Conservation (phyloP, 306 rosid species). For the Fragaria vesca region DNA sequence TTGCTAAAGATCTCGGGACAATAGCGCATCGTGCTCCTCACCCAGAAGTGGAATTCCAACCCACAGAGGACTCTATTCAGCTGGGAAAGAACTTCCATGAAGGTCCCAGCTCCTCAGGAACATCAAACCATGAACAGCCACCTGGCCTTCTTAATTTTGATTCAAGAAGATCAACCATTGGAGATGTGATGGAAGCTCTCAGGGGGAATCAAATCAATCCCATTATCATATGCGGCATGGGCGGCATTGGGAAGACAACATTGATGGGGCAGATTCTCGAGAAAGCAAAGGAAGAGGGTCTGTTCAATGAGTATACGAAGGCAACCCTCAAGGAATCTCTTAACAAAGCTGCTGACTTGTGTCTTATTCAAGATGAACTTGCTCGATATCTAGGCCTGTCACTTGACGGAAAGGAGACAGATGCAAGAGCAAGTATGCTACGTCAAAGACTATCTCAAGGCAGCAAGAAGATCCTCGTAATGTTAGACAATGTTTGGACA, state of each 20-base stretch:
- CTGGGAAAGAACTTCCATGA: neutral
- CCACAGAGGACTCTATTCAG: neutral
- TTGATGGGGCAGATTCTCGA: neutral
- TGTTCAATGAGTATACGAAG: neutral
- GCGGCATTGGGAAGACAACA: neutral
- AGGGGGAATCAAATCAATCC: neutral
- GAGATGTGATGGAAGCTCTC: neutral
- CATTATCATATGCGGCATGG: neutral
- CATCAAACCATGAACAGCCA: neutral
- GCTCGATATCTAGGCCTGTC: neutral
- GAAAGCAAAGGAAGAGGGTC: neutral
- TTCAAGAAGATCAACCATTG: neutral
- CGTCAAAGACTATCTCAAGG: neutral
- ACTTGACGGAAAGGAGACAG: neutral
- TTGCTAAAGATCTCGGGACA: neutral
- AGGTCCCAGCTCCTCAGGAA: neutral
- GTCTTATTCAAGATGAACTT: neutral
- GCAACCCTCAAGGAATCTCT: neutral
- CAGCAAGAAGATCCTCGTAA: neutral
- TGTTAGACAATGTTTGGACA: conserved; percentile 3
- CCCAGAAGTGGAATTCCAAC: neutral
- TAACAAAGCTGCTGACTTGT: neutral
- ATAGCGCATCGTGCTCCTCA: neutral
- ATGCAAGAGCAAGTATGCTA: neutral
- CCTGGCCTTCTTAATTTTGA: neutral